phyloP scores from a whole-genome alignment of 139 green algal species.

The Haematococcus lacustris region DNA sequence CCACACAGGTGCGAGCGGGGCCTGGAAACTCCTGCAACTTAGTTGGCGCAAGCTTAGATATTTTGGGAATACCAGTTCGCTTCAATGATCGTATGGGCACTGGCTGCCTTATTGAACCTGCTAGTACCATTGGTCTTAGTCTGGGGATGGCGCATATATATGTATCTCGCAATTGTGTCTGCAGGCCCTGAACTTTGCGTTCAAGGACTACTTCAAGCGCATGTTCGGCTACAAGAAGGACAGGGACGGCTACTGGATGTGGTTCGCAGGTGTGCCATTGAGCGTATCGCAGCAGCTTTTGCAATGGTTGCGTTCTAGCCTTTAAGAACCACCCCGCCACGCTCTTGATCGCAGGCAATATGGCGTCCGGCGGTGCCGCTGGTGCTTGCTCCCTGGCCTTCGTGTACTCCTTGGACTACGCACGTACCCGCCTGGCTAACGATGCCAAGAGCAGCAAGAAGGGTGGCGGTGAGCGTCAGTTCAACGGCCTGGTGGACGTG shows the following conservation, averaged over 20 bases:
- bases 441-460: conserved; percentile 66
- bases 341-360: conserved; percentile 67
- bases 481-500: conserved; percentile 84
- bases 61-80: neutral
- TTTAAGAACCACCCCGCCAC: too few relatives aligned
- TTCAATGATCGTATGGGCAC: neutral
- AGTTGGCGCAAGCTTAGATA: neutral
- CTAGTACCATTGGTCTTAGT: neutral
- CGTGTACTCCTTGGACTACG: conserved; percentile 99
- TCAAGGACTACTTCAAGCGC: conserved; percentile 99
- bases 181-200: conserved; percentile 98
- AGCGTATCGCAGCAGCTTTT: too few relatives aligned
- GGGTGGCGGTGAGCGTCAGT: conserved; percentile 29
- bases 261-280: conserved; percentile 88
- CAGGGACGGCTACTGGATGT: conserved; percentile 88
- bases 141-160: neutral
- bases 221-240: conserved; percentile 92
- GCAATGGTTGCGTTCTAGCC: too few relatives aligned
- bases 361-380: conserved; percentile 90
- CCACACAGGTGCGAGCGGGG: conserved; percentile 40
- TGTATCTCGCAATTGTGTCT: neutral
- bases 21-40: neutral
- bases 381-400: conserved; percentile 91
- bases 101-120: neutral
- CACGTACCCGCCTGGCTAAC: conserved; percentile 93